These are phyloP conservation scores for Didymella lethalis DNA, from an alignment of 2,329 filamentous ascomycete species.

Conservation along the genomic window DNA sequence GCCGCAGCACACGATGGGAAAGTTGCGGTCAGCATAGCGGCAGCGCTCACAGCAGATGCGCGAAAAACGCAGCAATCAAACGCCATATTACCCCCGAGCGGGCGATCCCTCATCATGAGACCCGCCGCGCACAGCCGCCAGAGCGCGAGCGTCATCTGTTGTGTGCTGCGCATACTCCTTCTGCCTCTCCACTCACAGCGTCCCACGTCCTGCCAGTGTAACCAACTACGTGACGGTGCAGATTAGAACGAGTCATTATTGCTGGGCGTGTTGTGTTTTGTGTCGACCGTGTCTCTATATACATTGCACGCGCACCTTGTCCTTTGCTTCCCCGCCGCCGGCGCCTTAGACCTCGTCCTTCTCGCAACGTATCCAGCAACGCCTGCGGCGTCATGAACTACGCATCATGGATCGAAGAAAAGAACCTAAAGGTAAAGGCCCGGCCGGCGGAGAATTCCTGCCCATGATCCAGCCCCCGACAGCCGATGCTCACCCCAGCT, in stretches of 20 bases:
- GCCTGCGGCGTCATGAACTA: conserved; percentile 50
- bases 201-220: conserved; percentile 20
- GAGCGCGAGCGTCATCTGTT: conserved; percentile 30
- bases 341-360: conserved; percentile 10
- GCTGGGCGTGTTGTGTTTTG: not conserved
- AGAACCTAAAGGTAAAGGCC: conserved; percentile 51
- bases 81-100: conserved; percentile 16
- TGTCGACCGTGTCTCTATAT: conserved; percentile 2
- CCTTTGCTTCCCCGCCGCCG: conserved; percentile 16
- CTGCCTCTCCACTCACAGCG: conserved; percentile 17
- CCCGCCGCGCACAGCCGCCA: conserved; percentile 13
- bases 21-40: not conserved
- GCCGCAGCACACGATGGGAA: not conserved
- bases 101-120: conserved; percentile 28
- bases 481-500: conserved; percentile 10
- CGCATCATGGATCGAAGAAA: conserved; percentile 56
- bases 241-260: conserved; percentile 12
- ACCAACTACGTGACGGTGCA: conserved; percentile 17
- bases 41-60: not conserved
- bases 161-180: conserved; percentile 5
- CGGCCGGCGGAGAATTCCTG: conserved; percentile 15
- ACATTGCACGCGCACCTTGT: not conserved
- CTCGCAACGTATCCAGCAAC: not conserved
- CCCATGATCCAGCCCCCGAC: conserved; percentile 19
- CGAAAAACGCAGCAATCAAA: conserved; percentile 24